Evolutionary conservation across 768 basidiomycete genomes (phyloP).

Genomic region (Lyophyllum semitale): DNA sequence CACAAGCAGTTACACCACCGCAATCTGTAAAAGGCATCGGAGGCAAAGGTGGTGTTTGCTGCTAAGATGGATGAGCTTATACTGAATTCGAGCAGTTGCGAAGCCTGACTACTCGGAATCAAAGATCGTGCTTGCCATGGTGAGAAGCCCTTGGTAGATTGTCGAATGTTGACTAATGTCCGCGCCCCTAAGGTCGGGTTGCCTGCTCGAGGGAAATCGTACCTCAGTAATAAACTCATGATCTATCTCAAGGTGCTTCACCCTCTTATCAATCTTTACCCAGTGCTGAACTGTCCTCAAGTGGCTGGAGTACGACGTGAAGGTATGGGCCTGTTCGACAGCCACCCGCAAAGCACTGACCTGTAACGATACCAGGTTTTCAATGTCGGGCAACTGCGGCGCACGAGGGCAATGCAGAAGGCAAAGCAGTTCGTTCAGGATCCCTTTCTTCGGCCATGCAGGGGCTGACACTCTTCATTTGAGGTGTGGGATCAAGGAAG

Average conservation of each 20-base stretch:
- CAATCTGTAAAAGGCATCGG: conserved; percentile 87
- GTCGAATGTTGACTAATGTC: neutral
- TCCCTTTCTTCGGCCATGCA: neutral
- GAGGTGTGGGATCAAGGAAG: conserved; percentile 83
- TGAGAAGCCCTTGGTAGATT: conserved; percentile 27
- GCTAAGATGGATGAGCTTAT: conserved; percentile 1
- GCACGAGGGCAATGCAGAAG: conserved; percentile 80
- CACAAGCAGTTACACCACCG: conserved; percentile 78
- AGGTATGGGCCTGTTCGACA: conserved; percentile 44
- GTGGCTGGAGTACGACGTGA: conserved; percentile 99
- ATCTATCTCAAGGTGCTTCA: conserved; percentile 83
- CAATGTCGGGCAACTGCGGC: conserved; percentile 94
- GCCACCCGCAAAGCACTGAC: neutral
- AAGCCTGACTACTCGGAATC: conserved; percentile 99
- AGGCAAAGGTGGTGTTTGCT: conserved; percentile 63
- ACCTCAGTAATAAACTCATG: conserved; percentile 96
- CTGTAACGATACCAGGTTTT: conserved; percentile 67
- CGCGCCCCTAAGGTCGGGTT: conserved; percentile 72
- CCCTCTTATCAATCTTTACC: conserved; percentile 6
- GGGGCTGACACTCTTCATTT: conserved; percentile 2
- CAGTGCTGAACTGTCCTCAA: conserved; percentile 31
- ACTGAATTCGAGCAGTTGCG: conserved; percentile 55
- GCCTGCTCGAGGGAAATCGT: conserved; percentile 98
- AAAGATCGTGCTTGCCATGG: conserved; percentile 98
- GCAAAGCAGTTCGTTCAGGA: conserved; percentile 61